Evolutionary conservation across 2,329 filamentous ascomycete species (phyloP).

Genomic region (Akanthomyces muscarius): DNA sequence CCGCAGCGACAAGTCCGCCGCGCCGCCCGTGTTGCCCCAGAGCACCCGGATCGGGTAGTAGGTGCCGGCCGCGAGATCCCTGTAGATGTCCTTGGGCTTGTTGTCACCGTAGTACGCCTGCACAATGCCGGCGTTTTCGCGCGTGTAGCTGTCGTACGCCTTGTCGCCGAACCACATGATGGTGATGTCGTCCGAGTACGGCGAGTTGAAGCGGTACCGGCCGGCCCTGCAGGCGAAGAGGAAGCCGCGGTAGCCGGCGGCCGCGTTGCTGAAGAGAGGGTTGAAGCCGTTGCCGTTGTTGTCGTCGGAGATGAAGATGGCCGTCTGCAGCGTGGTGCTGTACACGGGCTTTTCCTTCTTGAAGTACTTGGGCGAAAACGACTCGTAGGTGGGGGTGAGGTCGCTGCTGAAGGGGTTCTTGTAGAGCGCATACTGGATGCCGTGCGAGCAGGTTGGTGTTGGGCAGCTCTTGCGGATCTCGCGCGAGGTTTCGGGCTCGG

Average conservation of each 20-base stretch:
- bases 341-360: not conserved
- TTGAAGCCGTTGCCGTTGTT: not conserved
- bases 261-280: conserved; percentile 12
- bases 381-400: conserved; percentile 1
- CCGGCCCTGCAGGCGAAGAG: conserved; percentile 18
- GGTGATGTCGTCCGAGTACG: conserved; percentile 19
- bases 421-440: conserved; percentile 11
- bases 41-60: conserved; percentile 19
- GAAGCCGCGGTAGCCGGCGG: conserved; percentile 16
- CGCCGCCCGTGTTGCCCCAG: conserved; percentile 17
- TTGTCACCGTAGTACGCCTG: conserved; percentile 18
- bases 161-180: conserved; percentile 18
- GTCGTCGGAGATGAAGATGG: conserved; percentile 14
- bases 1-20: conserved; percentile 13
- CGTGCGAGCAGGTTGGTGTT: conserved; percentile 6
- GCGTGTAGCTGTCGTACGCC: conserved; percentile 8
- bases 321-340: not conserved
- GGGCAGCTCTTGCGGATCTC: conserved; percentile 7
- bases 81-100: not conserved
- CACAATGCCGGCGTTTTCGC: conserved; percentile 17
- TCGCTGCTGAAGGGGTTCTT: conserved; percentile 8
- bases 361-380: conserved; percentile 10
- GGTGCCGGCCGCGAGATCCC: conserved; percentile 13
- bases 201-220: conserved; percentile 16
- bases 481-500: not conserved